phyloP scores from a whole-genome alignment of 345 rosid genomes.

The Cardiospermum halicacabum region DNA sequence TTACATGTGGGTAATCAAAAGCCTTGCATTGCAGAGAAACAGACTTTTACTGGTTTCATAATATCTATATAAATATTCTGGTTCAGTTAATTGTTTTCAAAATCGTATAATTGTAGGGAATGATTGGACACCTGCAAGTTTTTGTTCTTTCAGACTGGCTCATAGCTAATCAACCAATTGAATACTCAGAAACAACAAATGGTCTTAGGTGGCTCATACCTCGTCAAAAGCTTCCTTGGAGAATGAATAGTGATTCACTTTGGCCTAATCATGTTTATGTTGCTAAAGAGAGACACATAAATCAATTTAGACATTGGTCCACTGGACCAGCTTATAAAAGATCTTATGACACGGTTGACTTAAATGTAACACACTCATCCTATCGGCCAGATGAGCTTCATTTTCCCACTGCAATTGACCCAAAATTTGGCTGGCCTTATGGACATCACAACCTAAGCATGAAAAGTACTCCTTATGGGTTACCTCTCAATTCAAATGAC shows the following conservation, averaged over 20 bases:
- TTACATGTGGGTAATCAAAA: conserved; percentile 29
- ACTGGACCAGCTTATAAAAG: conserved; percentile 1
- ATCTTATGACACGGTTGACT: conserved; percentile 7
- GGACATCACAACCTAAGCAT: conserved; percentile 27
- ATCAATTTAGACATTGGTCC: neutral
- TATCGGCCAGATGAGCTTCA: conserved; percentile 4
- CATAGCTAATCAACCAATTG: conserved; percentile 34
- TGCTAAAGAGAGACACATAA: conserved; percentile 10
- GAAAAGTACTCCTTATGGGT: conserved; percentile 34
- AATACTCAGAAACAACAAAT: conserved; percentile 51
- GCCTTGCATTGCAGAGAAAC: neutral
- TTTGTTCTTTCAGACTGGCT: conserved; percentile 53
- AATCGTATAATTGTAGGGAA: conserved; percentile 28
- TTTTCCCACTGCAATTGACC: conserved; percentile 7
- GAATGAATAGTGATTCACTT: conserved; percentile 25
- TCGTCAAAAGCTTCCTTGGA: conserved; percentile 53
- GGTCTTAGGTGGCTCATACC: conserved; percentile 61
- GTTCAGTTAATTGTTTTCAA: neutral
- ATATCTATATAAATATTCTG: neutral
- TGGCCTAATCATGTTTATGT: conserved; percentile 32
- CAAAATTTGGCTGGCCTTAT: conserved; percentile 17
- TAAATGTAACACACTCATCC: conserved; percentile 4
- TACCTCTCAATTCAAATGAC: conserved; percentile 37
- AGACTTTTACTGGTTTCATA: neutral
- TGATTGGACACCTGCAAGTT: conserved; percentile 56